phyloP scores from a whole-genome alignment of 352 stramenopile species.

The Plasmopara muralis region DNA sequence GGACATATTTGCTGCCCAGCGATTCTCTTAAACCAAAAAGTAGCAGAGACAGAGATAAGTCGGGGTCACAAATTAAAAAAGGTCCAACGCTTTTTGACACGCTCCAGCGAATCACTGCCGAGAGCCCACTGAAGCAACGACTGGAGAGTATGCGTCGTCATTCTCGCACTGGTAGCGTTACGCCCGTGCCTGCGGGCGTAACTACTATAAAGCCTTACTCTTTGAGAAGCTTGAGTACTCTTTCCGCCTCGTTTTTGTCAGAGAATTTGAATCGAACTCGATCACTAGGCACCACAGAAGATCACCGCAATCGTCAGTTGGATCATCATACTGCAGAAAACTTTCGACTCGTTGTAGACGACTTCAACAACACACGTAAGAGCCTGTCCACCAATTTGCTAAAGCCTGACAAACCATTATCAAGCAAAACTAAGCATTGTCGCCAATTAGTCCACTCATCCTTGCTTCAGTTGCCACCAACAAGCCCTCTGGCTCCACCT shows the following conservation, averaged over 20 bases:
- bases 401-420: slow-evolving; percentile 1
- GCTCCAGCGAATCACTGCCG: slow-evolving; percentile 14
- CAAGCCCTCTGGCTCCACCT: slow-evolving; percentile 4
- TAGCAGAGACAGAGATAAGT: slow-evolving; percentile 1
- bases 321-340: slow-evolving; percentile 42
- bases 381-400: slow-evolving; percentile 11
- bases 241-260: background rate
- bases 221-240: background rate
- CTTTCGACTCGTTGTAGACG: slow-evolving; percentile 50
- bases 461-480: slow-evolving; percentile 5
- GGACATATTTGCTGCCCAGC: slow-evolving; percentile 5
- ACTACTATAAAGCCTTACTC: background rate
- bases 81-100: slow-evolving; percentile 19
- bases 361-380: slow-evolving; percentile 38
- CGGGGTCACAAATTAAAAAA: slow-evolving; percentile 2
- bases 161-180: slow-evolving; percentile 48
- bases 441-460: background rate
- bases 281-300: slow-evolving; percentile 9
- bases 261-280: background rate
- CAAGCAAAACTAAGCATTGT: slow-evolving; percentile 1
- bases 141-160: slow-evolving; percentile 48
- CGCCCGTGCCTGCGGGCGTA: slow-evolving; percentile 30
- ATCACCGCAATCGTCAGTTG: slow-evolving; percentile 23
- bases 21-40: slow-evolving; percentile 4
- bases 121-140: slow-evolving; percentile 16